A percentile compares a stretch with the other conserved stretches of the same genome.
Evolutionary conservation across 768 basidiomycete species (phyloP).

Genomic region (Termitomyces bulborhizus): DNA sequence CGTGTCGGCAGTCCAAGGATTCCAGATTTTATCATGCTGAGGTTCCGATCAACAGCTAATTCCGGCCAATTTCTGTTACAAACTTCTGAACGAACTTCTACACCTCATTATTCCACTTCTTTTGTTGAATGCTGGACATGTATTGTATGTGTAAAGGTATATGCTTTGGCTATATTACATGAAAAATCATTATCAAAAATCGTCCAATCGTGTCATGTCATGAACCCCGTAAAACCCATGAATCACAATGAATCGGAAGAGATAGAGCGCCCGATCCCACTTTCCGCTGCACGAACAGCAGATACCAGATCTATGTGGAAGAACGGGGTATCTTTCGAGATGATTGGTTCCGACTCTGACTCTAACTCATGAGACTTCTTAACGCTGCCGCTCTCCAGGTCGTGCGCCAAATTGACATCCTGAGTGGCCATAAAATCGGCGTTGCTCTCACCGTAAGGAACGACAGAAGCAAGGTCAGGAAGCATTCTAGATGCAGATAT

Average conservation of each 20-base stretch:
- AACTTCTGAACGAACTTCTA: too few relatives aligned
- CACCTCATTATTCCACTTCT: not conserved
- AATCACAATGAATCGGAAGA: not conserved
- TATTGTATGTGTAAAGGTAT: not conserved
- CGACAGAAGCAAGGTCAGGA: conserved; percentile 71
- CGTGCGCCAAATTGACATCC: conserved; percentile 19
- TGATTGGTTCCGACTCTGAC: conserved; percentile 31
- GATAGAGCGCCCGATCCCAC: conserved; percentile 22
- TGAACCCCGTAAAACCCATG: not conserved
- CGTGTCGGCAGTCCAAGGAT: conserved; percentile 6
- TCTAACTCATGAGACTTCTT: conserved; percentile 22
- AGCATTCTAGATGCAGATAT: conserved; percentile 30
- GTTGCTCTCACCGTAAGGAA: conserved; percentile 50
- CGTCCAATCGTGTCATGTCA: not conserved
- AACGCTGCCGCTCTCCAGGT: conserved; percentile 27
- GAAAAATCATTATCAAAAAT: not conserved
- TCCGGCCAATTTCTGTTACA: too few relatives aligned
- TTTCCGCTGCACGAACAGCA: conserved; percentile 68
- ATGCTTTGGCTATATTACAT: conserved; percentile 4
- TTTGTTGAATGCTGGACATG: not conserved
- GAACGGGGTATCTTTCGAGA: conserved; percentile 62
- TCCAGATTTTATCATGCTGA: conserved; percentile 8
- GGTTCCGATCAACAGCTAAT: not conserved
- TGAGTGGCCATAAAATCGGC: conserved; percentile 19
- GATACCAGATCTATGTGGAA: conserved; percentile 86